These are phyloP conservation scores for Aspergillus sp. DNA, from an alignment of 2,329 filamentous ascomycete species.

Conservation along the genomic window DNA sequence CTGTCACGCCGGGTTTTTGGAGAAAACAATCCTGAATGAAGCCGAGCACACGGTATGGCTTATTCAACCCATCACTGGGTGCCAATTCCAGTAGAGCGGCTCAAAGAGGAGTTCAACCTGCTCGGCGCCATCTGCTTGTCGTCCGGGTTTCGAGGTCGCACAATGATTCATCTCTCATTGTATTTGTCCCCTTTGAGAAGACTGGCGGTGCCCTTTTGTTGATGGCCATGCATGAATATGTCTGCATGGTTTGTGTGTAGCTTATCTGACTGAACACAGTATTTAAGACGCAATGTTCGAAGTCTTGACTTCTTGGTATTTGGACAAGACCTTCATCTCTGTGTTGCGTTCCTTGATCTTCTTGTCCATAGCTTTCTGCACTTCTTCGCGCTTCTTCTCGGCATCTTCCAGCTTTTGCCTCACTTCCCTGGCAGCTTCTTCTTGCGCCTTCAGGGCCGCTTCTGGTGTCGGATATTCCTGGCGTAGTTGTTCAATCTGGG, in stretches of 20 bases:
- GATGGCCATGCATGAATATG: neutral
- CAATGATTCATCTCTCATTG: neutral
- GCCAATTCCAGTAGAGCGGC: neutral
- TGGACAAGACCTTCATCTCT: conserved; percentile 46
- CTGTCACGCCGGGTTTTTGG: neutral
- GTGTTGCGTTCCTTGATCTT: conserved; percentile 46
- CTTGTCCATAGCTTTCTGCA: conserved; percentile 46
- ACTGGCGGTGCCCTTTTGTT: neutral
- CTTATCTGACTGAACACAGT: neutral
- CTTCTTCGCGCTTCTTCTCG: conserved; percentile 41
- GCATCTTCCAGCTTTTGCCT: conserved; percentile 41
- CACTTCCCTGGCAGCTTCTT: conserved; percentile 40
- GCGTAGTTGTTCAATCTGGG: conserved; percentile 38
- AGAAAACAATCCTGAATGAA: too few species aligned
- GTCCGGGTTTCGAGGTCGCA: neutral
- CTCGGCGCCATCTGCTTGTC: neutral
- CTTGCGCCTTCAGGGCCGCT: conserved; percentile 41
- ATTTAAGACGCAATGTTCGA: conserved; percentile 32
- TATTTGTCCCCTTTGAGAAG: neutral
- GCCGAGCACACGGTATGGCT: neutral
- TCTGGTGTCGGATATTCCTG: conserved; percentile 39
- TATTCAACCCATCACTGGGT: neutral
- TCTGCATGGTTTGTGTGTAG: neutral
- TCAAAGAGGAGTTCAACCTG: neutral
- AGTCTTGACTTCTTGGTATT: conserved; percentile 43